Base-by-base conservation (phyloP, 2,329 filamentous ascomycete species). In the Neurospora crassa region DNA sequence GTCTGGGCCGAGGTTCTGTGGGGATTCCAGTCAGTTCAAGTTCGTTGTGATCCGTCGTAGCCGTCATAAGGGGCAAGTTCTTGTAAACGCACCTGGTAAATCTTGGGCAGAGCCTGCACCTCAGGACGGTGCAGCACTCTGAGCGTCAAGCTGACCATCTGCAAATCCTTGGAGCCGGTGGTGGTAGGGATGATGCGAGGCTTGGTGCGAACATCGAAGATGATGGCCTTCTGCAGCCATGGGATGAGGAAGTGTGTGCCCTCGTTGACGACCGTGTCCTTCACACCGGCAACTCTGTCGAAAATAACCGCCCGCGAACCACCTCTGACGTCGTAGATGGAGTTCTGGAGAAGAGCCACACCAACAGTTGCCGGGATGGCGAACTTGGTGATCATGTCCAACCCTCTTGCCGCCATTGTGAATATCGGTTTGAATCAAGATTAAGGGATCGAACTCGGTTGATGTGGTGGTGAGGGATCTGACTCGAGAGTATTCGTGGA, bases 111-210 rank as follows among this genome's bases (percentile, higher is more conserved):
- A 78, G 91, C 89, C 86, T 93, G 90, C 78, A 99, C 95, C 71
- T 97, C 95, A 6, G 96, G 96, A 77, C 96, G 88, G 84, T 98
- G 95, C 82, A 99, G 84, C 75, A 99, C 96, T 82, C 96, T 89
- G 80, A 99, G 87, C 70, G 96, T 99, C 87, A 99, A 88, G 87
- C 94, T 97, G 79, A 99, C 96, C 96, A 99, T 99, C 86, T 99
- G 96, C 87, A 99, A 83, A 84, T 99, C 96, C 89, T 99, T 99
- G 88, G 91, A 95, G 72, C 96, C 96, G 14, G 96, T 99, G 34
- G 96, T 99, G 40, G 96, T 99, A 76, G 92, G 93, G 81, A 99
- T 98, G 82, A 97, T 98, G 80, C 96, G 89, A 73, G 96, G 96
- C 88, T 97, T 96, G 71, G 96, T 99, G 75, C 96, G 91, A 76